Conservation (phyloP, 148 eudicot species). For the Fallopia convolvulus region DNA sequence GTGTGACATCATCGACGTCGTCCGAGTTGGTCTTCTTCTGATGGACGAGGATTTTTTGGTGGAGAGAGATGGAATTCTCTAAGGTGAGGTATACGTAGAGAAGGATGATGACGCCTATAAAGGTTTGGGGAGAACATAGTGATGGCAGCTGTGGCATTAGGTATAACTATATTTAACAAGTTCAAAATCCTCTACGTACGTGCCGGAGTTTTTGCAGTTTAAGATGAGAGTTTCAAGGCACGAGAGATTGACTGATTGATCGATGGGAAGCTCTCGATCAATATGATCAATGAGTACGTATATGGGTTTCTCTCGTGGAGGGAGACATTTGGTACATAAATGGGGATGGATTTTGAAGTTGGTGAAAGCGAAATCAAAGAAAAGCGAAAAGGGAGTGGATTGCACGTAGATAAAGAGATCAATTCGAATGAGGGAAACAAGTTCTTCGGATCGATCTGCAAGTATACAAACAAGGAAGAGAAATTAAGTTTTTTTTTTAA, state of each 20-base stretch:
- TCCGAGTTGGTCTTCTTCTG: conserved; percentile 14
- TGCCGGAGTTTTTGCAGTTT: too few relatives aligned
- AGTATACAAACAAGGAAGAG: background rate
- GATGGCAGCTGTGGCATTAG: conserved; percentile 17
- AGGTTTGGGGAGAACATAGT: conserved; percentile 28
- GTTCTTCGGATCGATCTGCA: conserved; percentile 12
- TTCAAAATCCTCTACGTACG: too few relatives aligned
- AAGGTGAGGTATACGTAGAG: conserved; percentile 28
- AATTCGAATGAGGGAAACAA: conserved; percentile 4
- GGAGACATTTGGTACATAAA: background rate
- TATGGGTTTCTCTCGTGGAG: background rate
- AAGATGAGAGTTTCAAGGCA: background rate
- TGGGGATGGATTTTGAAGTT: background rate
- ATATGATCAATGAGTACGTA: background rate
- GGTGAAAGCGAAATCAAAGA: background rate
- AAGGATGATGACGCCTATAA: conserved; percentile 25
- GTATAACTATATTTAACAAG: background rate
- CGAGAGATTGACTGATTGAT: background rate
- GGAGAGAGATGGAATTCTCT: conserved; percentile 29
- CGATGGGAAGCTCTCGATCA: background rate
- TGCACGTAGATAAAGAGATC: conserved; percentile 6
- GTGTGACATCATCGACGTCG: background rate
- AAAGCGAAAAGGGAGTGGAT: background rate
- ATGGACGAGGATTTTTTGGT: conserved; percentile 21
- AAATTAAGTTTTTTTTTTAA: background rate